phyloP scores from a whole-genome alignment of 805 yeast genomes.

The Ogataea methylovora region DNA sequence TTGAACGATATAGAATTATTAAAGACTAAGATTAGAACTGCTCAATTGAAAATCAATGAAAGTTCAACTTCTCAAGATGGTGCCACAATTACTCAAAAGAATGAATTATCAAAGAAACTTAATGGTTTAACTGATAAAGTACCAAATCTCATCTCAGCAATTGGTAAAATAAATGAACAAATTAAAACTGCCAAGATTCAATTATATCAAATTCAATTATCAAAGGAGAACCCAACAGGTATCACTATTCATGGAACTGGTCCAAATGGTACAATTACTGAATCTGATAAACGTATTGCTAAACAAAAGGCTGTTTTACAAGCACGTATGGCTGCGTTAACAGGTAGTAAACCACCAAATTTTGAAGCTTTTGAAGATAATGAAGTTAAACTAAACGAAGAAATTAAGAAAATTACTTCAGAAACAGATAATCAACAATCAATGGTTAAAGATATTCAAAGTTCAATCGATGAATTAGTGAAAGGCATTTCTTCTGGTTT shows the following conservation, averaged over 20 bases:
- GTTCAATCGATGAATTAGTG: conserved; percentile 56
- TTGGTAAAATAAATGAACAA: conserved; percentile 57
- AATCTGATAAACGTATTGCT: conserved; percentile 72
- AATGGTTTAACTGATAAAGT: conserved; percentile 61
- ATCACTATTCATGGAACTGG: conserved; percentile 74
- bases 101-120: conserved; percentile 48
- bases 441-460: conserved; percentile 64
- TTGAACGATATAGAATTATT: conserved; percentile 54
- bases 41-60: conserved; percentile 31
- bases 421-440: conserved; percentile 50
- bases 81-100: conserved; percentile 37
- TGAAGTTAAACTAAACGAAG: conserved; percentile 46
- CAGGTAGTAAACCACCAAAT: conserved; percentile 57
- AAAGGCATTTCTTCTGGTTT: conserved; percentile 29
- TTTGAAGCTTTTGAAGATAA: conserved; percentile 43
- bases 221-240: conserved; percentile 59
- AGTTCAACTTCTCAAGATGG: conserved; percentile 14
- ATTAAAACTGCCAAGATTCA: conserved; percentile 63
- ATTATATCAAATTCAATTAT: conserved; percentile 46
- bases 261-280: conserved; percentile 80
- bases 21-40: conserved; percentile 49
- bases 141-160: conserved; percentile 60
- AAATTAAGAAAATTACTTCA: conserved; percentile 39
- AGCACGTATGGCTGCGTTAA: conserved; percentile 87
- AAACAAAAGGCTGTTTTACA: conserved; percentile 70